A percentile compares a stretch with the other conserved stretches of the same genome.
Conservation (phyloP, 2,329 filamentous ascomycete genomes). For the Leptodontidium sp. region DNA sequence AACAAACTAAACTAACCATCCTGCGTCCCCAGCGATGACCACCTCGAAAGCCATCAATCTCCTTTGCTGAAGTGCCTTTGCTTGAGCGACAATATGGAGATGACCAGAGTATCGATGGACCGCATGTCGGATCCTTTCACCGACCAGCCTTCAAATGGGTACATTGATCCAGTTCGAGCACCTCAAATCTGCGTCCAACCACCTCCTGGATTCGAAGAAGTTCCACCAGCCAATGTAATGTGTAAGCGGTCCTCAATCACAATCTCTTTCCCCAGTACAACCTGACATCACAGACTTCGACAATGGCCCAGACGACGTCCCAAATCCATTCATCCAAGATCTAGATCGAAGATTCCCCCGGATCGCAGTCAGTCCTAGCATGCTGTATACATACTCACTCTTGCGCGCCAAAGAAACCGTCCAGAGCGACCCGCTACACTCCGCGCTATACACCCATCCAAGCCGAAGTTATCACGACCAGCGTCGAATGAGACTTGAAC, state of each 20-base stretch:
- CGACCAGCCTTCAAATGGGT: background rate
- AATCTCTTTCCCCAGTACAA: background rate
- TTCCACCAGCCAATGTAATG: background rate
- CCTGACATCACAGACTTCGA: background rate
- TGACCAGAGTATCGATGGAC: background rate
- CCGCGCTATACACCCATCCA: slow-evolving; percentile 28
- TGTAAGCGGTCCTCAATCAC: background rate
- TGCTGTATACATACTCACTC: slow-evolving; percentile 34
- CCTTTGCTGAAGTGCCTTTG: background rate
- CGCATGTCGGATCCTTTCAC: slow-evolving; percentile 8
- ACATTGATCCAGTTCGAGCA: background rate
- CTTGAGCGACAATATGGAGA: slow-evolving; percentile 3
- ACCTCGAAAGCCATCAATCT: too few species aligned
- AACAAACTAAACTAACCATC: background rate
- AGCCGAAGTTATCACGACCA: slow-evolving; percentile 16
- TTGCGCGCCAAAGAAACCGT: slow-evolving; percentile 31
- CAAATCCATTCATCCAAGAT: slow-evolving; percentile 9
- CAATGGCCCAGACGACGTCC: background rate
- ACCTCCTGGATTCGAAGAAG: background rate
- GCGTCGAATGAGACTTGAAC: background rate
- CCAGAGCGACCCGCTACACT: slow-evolving; percentile 32
- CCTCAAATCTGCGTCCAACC: background rate
- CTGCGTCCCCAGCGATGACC: background rate
- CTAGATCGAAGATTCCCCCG: slow-evolving; percentile 24
- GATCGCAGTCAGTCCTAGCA: slow-evolving; percentile 34